These are phyloP conservation scores for Peniophora sp. DNA, from an alignment of 1,284 basidiomycete species.

Conservation along the genomic window DNA sequence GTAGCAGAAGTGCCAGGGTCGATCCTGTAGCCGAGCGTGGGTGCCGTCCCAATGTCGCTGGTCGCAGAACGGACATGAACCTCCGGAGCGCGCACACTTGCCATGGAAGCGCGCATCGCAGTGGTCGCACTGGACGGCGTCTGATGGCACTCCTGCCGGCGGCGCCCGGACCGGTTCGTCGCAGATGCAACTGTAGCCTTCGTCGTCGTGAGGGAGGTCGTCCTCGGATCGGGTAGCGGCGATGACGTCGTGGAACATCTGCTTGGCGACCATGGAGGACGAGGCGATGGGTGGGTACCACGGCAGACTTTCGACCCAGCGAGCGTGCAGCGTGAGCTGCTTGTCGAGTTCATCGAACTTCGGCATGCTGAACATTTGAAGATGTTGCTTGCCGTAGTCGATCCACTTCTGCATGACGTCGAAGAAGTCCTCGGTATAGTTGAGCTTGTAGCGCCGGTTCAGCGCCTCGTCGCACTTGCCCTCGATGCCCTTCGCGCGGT, in stretches of 20 bases:
- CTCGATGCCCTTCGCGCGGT: slow-evolving; percentile 48
- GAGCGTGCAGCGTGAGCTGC: slow-evolving; percentile 56
- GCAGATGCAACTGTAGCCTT: slow-evolving; percentile 80
- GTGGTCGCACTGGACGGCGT: slow-evolving; percentile 82
- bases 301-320: slow-evolving; percentile 66
- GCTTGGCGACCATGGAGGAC: slow-evolving; percentile 47
- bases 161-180: slow-evolving; percentile 66
- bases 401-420: slow-evolving; percentile 64
- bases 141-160: slow-evolving; percentile 59
- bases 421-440: slow-evolving; percentile 55
- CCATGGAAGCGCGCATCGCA: slow-evolving; percentile 79
- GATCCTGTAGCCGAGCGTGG: slow-evolving; percentile 42
- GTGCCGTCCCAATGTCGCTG: slow-evolving; percentile 83
- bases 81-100: slow-evolving; percentile 74
- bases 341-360: slow-evolving; percentile 62
- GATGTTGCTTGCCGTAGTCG: slow-evolving; percentile 59
- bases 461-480: slow-evolving; percentile 58
- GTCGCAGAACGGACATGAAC: slow-evolving; percentile 82
- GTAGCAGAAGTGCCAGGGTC: slow-evolving; percentile 74
- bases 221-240: slow-evolving; percentile 66
- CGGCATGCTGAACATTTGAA: slow-evolving; percentile 63
- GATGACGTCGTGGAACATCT: slow-evolving; percentile 62
- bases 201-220: slow-evolving; percentile 65
- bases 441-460: slow-evolving; percentile 49
- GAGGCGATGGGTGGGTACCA: slow-evolving; percentile 64